Evolutionary conservation across 1,284 basidiomycete genomes (phyloP), one percentile per base, ranked within the genome.

Genomic region (Cronartium quercuum): DNA sequence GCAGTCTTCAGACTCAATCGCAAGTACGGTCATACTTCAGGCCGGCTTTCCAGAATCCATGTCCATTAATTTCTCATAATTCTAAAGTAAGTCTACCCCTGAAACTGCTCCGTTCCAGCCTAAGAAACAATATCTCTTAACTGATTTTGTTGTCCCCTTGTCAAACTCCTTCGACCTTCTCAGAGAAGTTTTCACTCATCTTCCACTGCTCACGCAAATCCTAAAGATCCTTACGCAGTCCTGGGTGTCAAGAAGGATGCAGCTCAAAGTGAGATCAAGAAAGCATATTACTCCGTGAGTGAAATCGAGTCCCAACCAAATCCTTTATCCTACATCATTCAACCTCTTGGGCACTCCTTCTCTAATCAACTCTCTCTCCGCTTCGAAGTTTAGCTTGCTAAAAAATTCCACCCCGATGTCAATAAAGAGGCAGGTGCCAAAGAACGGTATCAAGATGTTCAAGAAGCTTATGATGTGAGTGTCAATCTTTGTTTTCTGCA

Each of bases 381-480:
- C 3, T 51, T 51, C 47, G 47, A 51, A 51, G 47, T 62, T 42
- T 79, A 97, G 91, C 89, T 99, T 77, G 96, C 96, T 38, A 91
- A 96, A 77, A 96, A 98, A 85, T 97, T 89, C 81, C 96, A 99
- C 83, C 96, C 96, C 0, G 96, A 99, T 81, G 94, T 94, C 24
- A 97, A 94, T 83, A 91, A 94, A 76, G 94, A 97, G 82, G 90
- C 91, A 79, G 86, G 86, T 64, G 92, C 95, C 0, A 90, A 92
- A 80, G 91, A 92, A 77, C 91, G 91, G 81, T 99, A 98, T 82
- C 87, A 95, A 40, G 94, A 98, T 82, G 97, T 99, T 76, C 96
- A 98, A 82, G 87, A 89, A 78, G 96, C 96, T 10, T 99, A 98
- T 84, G 96, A 98, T 82, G 92, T 96, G 79, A 79, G 90, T 83